Evolutionary conservation across 106 monocot species (phyloP), one percentile per base, ranked within the genome.

Genomic region (Chionographis japonica): DNA sequence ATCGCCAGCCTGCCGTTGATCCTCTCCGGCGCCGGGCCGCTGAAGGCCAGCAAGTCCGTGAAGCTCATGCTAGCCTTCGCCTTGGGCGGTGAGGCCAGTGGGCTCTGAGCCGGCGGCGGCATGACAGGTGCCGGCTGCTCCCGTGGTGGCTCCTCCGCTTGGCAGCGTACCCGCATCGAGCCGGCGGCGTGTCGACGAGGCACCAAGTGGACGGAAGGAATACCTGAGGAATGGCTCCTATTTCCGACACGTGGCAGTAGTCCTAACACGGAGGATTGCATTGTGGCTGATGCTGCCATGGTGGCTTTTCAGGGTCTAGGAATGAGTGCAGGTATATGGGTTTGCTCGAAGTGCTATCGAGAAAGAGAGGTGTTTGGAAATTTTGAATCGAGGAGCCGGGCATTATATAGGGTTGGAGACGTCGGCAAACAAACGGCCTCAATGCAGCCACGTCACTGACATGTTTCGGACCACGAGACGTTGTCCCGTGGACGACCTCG

Each of bases 1-100:
- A 91, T 91, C 8, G 91, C 91, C 4, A 87, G 79, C 10, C 91
- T 70, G 1, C 91, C 87, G 66, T 91, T 91, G 76, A 87, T 87
- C 66, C 87, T 61, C 79, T 91, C 91, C 9, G 91, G 91, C 41
- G 71, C 87, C 41, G 91, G 87, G 8, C 91, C 91, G 36, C 81
- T 72, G 78, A 91, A 91, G 8, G 91, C 84, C 4, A 87, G 65
- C 12, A 79, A 51, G 62, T 91, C 84, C 0, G 57, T 74, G 54
- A 88, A 82, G 15, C 67, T 82, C 12, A 79, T 87, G 84, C 87
- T 81, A 12, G 74, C 84, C 68, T 76, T 51, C 14, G 14, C 12
- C 60, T 3, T 9, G 18, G 6, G 3, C 12, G 12, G 14, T 20
- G 2, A 1, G 15, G 16, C 0, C 9, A 20, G 13, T 41, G 74